Conservation (phyloP, 169 alveolate species). For the Cystoisospora suis region DNA sequence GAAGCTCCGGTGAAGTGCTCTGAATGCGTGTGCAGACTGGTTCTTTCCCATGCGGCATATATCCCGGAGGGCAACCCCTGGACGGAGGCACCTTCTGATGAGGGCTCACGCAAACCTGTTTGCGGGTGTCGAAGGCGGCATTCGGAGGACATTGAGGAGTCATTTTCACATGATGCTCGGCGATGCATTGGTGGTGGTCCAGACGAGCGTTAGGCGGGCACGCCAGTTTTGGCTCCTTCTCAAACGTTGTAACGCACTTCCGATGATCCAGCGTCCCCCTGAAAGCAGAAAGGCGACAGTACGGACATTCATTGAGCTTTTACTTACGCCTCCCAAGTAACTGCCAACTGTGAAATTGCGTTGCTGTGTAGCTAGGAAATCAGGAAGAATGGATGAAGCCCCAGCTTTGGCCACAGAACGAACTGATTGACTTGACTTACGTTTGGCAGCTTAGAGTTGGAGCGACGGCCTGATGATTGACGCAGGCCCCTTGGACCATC, state of each 20-base stretch:
- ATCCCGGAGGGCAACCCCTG: slow-evolving; percentile 4
- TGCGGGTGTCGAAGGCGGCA: slow-evolving; percentile 5
- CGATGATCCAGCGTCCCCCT: slow-evolving; percentile 33
- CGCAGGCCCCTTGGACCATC: slow-evolving; percentile 4
- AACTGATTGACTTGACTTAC: neutral
- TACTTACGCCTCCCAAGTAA: too few relatives aligned
- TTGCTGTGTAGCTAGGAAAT: too few relatives aligned
- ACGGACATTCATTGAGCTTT: neutral
- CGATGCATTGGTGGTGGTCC: neutral
- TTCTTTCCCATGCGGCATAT: neutral
- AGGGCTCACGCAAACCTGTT: neutral
- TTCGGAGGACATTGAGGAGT: slow-evolving; percentile 13
- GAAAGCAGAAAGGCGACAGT: neutral
- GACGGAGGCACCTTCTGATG: neutral
- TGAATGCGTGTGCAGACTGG: neutral
- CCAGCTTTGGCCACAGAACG: neutral
- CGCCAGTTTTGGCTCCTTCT: neutral
- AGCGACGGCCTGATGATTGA: neutral
- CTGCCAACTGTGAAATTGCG: too few relatives aligned
- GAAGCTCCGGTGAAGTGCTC: slow-evolving; percentile 1
- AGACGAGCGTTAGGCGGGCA: slow-evolving; percentile 21
- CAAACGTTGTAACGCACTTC: slow-evolving; percentile 16
- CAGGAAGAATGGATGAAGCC: too few relatives aligned
- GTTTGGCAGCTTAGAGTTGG: neutral
- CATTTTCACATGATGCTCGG: neutral